Conservation (phyloP, 169 alveolate species). For the Plasmodium relictum region DNA sequence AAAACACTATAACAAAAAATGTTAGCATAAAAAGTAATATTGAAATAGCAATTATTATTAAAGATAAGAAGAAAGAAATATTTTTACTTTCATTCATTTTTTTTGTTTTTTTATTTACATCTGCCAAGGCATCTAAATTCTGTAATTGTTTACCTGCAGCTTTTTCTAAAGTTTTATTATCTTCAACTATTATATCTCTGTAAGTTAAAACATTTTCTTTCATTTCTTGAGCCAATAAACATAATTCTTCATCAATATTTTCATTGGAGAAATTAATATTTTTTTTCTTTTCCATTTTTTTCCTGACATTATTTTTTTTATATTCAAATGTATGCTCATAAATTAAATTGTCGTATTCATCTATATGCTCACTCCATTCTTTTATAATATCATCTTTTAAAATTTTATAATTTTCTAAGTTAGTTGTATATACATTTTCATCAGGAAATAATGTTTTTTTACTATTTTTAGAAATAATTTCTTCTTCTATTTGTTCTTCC, state of each 20-base stretch:
- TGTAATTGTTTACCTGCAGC: conserved; percentile 27
- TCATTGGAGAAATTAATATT: conserved; percentile 18
- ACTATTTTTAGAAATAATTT: neutral
- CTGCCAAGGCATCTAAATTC: conserved; percentile 22
- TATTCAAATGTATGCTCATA: conserved; percentile 50
- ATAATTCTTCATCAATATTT: conserved; percentile 70
- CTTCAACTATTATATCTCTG: conserved; percentile 38
- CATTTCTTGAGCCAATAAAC: conserved; percentile 75
- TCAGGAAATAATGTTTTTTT: neutral
- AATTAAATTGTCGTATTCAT: conserved; percentile 50
- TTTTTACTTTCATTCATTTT: conserved; percentile 21
- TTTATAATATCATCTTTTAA: conserved; percentile 36
- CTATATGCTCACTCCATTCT: conserved; percentile 75
- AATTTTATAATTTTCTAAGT: conserved; percentile 8
- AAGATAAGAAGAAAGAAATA: conserved; percentile 62
- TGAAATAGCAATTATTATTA: conserved; percentile 42
- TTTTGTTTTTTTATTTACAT: conserved; percentile 56
- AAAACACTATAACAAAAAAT: conserved; percentile 31
- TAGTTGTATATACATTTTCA: neutral
- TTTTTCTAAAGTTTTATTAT: conserved; percentile 31
- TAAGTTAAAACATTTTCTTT: conserved; percentile 71
- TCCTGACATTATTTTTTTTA: conserved; percentile 27
- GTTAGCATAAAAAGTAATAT: conserved; percentile 48
- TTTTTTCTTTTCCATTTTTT: conserved; percentile 40
- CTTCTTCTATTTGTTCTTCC: too few species aligned